Evolutionary conservation across 1,284 basidiomycete genomes (phyloP).

Genomic region (Boletus smithii): DNA sequence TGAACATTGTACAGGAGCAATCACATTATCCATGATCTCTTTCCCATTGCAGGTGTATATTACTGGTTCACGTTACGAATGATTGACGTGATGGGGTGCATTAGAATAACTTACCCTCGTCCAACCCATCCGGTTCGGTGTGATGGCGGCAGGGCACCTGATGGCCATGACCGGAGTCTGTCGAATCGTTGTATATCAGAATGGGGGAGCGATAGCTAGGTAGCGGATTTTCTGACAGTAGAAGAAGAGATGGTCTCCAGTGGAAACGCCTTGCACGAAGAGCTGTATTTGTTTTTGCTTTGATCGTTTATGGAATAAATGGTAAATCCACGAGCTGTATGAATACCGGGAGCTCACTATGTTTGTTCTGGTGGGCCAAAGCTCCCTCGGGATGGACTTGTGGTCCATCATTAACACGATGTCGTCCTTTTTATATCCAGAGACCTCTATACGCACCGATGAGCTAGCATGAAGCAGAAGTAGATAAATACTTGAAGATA

Average conservation of each 20-base stretch:
- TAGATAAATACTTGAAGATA: neutral
- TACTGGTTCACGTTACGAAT: conserved; percentile 11
- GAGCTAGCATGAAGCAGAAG: neutral
- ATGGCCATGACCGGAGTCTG: conserved; percentile 38
- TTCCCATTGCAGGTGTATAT: conserved; percentile 21
- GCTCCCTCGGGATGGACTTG: neutral
- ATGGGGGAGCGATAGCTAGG: neutral
- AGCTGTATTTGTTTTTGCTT: conserved; percentile 34
- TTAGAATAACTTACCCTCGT: conserved; percentile 35
- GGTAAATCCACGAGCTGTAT: neutral
- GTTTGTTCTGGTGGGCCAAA: conserved; percentile 25
- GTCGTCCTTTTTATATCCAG: conserved; percentile 25
- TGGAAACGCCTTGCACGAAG: conserved; percentile 29
- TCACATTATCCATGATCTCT: conserved; percentile 40
- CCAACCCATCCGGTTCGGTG: conserved; percentile 35
- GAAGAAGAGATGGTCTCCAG: conserved; percentile 40
- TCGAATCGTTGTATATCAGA: conserved; percentile 2
- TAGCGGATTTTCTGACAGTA: conserved; percentile 30
- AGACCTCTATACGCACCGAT: conserved; percentile 19
- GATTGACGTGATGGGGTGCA: neutral
- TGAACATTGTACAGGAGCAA: neutral
- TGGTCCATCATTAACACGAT: conserved; percentile 35
- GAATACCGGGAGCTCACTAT: conserved; percentile 25
- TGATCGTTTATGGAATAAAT: conserved; percentile 21
- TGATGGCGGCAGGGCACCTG: conserved; percentile 31